Evolutionary conservation across 805 yeast genomes (phyloP).

Genomic region (Candida yuanshanica): DNA sequence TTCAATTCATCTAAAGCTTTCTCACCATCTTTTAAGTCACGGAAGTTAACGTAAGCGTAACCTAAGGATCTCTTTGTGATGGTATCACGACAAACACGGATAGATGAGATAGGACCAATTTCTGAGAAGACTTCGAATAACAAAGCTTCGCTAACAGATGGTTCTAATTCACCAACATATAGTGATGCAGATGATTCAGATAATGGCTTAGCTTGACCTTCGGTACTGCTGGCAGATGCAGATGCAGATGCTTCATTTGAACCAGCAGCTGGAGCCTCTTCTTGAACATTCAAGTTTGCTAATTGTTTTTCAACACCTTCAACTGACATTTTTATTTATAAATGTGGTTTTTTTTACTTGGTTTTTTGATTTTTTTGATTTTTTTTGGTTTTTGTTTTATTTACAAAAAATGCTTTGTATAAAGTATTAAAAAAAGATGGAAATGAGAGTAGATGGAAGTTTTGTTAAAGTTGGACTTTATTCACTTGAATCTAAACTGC

Average conservation of each 20-base stretch:
- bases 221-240: constrained; percentile 21
- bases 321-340: constrained; percentile 36
- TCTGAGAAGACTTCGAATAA: constrained; percentile 92
- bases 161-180: constrained; percentile 96
- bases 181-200: constrained; percentile 73
- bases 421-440: background rate
- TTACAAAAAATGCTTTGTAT: constrained; percentile 1
- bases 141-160: constrained; percentile 87
- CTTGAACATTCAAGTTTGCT: constrained; percentile 41
- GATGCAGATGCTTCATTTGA: constrained; percentile 22
- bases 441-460: constrained; percentile 1
- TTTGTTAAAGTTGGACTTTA: constrained; percentile 3
- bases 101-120: constrained; percentile 91
- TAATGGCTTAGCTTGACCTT: constrained; percentile 32
- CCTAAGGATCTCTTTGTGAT: constrained; percentile 95
- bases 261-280: constrained; percentile 25
- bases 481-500: background rate
- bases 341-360: constrained; percentile 19
- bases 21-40: constrained; percentile 83
- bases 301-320: constrained; percentile 37
- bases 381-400: constrained; percentile 11
- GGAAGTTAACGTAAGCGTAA: constrained; percentile 97
- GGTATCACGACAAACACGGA: constrained; percentile 98
- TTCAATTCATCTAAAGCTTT: constrained; percentile 92
- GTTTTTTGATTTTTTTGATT: constrained; percentile 21